Conservation (phyloP, 2,329 filamentous ascomycete species). For the Ceratocystis diversiconidia region DNA sequence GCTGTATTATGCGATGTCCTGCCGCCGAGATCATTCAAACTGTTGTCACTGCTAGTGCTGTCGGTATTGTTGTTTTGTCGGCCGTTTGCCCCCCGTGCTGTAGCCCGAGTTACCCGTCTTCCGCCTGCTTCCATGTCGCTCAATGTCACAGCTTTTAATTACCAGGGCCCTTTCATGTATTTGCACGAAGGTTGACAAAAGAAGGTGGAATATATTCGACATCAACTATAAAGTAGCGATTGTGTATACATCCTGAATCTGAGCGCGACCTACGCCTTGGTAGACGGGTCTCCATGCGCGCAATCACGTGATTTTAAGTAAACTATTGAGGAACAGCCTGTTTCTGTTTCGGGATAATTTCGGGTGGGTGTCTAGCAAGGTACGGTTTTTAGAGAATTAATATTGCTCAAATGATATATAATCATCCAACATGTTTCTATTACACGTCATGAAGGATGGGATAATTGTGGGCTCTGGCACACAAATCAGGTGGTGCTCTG, state of each 20-base stretch:
- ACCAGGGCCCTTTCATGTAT: neutral
- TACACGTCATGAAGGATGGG: neutral
- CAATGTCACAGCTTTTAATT: neutral
- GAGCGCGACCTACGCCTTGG: too few species aligned
- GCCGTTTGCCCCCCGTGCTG: neutral
- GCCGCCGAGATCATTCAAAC: neutral
- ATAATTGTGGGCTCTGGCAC: neutral
- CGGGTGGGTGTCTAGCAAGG: too few species aligned
- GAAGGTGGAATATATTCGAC: too few species aligned
- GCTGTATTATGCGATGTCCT: neutral
- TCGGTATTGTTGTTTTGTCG: neutral
- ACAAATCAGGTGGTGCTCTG: neutral
- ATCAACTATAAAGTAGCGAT: too few species aligned
- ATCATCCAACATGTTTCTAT: neutral
- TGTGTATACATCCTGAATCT: too few species aligned
- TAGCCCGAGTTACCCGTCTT: constrained; percentile 13
- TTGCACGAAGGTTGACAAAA: neutral
- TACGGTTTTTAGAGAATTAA: too few species aligned
- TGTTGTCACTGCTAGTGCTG: neutral
- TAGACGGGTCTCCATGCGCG: too few species aligned
- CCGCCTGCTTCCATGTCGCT: neutral
- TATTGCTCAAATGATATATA: neutral
- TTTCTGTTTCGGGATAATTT: too few species aligned
- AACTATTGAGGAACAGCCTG: too few species aligned
- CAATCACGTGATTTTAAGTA: too few species aligned